These are phyloP conservation scores for Dichotomopilus funicola DNA, from an alignment of 2,329 filamentous ascomycete genomes.

Conservation along the genomic window DNA sequence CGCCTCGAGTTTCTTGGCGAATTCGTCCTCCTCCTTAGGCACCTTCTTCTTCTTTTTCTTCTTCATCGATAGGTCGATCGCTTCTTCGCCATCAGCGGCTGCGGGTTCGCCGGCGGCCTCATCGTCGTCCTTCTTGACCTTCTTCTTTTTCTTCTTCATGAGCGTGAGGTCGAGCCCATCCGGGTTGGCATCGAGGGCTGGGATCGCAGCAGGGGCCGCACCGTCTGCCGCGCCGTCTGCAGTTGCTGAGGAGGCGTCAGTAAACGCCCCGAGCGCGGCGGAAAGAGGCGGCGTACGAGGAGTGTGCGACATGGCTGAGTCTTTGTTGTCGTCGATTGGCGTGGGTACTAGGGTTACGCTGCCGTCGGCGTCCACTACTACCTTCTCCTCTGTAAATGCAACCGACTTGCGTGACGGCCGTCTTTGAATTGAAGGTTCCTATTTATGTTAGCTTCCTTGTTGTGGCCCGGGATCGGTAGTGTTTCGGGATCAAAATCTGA, in stretches of 20 bases:
- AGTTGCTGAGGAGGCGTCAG: constrained; percentile 43
- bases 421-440: constrained; percentile 32
- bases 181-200: constrained; percentile 45
- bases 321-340: constrained; percentile 64
- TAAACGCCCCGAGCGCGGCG: constrained; percentile 49
- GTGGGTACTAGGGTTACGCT: constrained; percentile 71
- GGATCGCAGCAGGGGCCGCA: constrained; percentile 48
- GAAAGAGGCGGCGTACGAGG: constrained; percentile 57
- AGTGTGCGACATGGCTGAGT: constrained; percentile 74
- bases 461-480: background rate
- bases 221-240: constrained; percentile 42
- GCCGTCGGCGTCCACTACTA: constrained; percentile 85
- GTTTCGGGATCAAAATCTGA: constrained; percentile 3
- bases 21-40: constrained; percentile 35
- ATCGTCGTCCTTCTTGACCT: constrained; percentile 40
- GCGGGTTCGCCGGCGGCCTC: constrained; percentile 44
- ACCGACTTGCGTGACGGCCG: constrained; percentile 72
- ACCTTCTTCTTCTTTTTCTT: constrained; percentile 82
- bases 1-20: constrained; percentile 28
- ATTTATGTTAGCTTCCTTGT: constrained; percentile 19
- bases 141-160: constrained; percentile 80
- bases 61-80: constrained; percentile 44
- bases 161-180: constrained; percentile 48
- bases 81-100: constrained; percentile 44
- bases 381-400: constrained; percentile 80